A percentile compares a stretch with the other conserved stretches of the same genome.
Conservation (phyloP, 805 yeast genomes). For the Wickerhamomyces xylosicus region DNA sequence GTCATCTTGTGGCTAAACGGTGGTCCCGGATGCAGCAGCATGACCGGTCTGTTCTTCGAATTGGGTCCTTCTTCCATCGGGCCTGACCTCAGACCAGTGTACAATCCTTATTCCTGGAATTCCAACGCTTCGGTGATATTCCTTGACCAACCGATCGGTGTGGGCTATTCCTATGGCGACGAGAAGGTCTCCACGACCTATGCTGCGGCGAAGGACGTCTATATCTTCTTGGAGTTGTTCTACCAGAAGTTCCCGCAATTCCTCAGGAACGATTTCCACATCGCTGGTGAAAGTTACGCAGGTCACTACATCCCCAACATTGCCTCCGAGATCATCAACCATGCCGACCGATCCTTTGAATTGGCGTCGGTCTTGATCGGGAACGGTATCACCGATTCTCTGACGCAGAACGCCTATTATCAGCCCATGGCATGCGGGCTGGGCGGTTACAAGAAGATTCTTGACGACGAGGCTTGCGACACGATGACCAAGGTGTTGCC, state of each 20-base stretch:
- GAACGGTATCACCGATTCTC: slow-evolving; percentile 84
- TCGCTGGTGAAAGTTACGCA: slow-evolving; percentile 79
- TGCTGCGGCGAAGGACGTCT: slow-evolving; percentile 83
- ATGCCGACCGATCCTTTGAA: slow-evolving; percentile 44
- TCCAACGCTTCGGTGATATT: slow-evolving; percentile 81
- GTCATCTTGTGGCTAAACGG: slow-evolving; percentile 85
- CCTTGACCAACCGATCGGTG: slow-evolving; percentile 90
- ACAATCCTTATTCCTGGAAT: slow-evolving; percentile 87
- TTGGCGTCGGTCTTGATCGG: slow-evolving; percentile 80
- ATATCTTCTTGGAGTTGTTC: slow-evolving; percentile 73
- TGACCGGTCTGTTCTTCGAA: slow-evolving; percentile 85
- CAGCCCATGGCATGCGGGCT: slow-evolving; percentile 92
- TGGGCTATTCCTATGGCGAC: slow-evolving; percentile 78
- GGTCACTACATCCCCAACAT: slow-evolving; percentile 76
- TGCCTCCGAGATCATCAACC: slow-evolving; percentile 39
- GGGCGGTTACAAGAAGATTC: slow-evolving; percentile 74
- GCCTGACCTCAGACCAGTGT: slow-evolving; percentile 51
- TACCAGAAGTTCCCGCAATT: slow-evolving; percentile 77
- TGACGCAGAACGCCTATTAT: slow-evolving; percentile 67
- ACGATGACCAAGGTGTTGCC: slow-evolving; percentile 52
- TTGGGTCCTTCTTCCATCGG: slow-evolving; percentile 80
- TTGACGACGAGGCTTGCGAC: slow-evolving; percentile 60
- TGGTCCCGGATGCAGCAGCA: slow-evolving; percentile 92
- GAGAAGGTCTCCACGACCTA: slow-evolving; percentile 55
- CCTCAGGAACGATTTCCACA: slow-evolving; percentile 49